These are phyloP conservation scores for Mucor sp. DNA, from an alignment of 371 early-diverging fungal species.

Conservation along the genomic window DNA sequence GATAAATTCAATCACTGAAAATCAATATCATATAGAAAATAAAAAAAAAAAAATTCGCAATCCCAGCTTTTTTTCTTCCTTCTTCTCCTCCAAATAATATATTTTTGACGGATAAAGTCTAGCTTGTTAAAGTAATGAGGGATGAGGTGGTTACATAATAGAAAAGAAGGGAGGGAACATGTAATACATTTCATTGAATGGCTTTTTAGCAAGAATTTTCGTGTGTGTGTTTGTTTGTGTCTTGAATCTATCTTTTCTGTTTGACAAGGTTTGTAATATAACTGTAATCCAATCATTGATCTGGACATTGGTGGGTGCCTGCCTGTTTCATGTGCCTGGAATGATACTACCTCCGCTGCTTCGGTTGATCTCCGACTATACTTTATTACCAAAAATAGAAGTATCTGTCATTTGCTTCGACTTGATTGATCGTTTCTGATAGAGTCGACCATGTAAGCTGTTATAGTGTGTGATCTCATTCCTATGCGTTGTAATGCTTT, in stretches of 20 bases:
- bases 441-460: too few species aligned
- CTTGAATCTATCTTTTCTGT: background rate
- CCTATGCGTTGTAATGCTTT: too few species aligned
- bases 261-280: background rate
- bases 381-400: too few species aligned
- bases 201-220: background rate
- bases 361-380: too few species aligned
- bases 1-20: background rate
- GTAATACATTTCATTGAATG: too few species aligned
- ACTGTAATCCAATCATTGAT: background rate
- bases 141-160: background rate
- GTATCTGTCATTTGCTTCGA: too few species aligned
- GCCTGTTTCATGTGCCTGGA: background rate
- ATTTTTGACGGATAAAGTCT: background rate
- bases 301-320: background rate
- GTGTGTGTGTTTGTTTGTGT: background rate
- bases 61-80: too few species aligned
- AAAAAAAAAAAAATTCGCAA: background rate
- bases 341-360: background rate
- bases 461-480: too few species aligned
- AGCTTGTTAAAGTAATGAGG: background rate
- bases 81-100: too few species aligned
- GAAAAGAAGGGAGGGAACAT: background rate
- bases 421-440: too few species aligned
- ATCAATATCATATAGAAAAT: background rate